A percentile compares a stretch with the other conserved stretches of the same genome.
Conservation (phyloP, 106 monocot species). For the Phalaenopsis aphrodite region DNA sequence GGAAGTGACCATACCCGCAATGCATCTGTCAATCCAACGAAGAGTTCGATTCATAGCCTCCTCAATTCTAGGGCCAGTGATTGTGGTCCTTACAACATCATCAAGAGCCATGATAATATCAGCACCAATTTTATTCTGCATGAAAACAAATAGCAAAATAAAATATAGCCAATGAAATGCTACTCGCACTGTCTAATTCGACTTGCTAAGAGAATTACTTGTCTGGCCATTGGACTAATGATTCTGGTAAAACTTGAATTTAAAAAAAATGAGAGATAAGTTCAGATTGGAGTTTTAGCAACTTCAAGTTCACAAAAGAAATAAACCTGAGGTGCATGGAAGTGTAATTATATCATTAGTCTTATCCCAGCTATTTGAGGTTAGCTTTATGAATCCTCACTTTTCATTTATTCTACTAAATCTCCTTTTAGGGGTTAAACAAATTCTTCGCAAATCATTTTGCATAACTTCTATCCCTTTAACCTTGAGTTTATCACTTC, state of each 20-base stretch:
- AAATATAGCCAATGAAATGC: background rate
- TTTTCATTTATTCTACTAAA: background rate
- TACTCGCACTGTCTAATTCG: background rate
- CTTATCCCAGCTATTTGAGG: background rate
- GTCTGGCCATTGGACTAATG: background rate
- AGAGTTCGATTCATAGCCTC: slow-evolving; percentile 98
- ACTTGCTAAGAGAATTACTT: background rate
- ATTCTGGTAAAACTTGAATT: background rate
- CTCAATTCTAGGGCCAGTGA: slow-evolving; percentile 93
- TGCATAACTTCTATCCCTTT: background rate
- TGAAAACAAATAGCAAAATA: background rate
- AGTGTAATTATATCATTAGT: background rate
- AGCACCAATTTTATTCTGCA: slow-evolving; percentile 99
- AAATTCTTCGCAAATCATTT: background rate
- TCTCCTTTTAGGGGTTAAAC: background rate
- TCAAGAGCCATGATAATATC: slow-evolving; percentile 99
- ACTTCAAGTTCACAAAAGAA: background rate
- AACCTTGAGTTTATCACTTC: background rate
- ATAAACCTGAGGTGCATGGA: background rate
- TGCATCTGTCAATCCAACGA: slow-evolving; percentile 99
- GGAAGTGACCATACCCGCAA: slow-evolving; percentile 53
- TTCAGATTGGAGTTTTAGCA: background rate
- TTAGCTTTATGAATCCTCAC: background rate
- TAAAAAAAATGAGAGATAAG: background rate
- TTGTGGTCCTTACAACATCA: slow-evolving; percentile 97